Conservation (phyloP, 2,329 filamentous ascomycete genomes). For the Aspergillus spinulosporus region DNA sequence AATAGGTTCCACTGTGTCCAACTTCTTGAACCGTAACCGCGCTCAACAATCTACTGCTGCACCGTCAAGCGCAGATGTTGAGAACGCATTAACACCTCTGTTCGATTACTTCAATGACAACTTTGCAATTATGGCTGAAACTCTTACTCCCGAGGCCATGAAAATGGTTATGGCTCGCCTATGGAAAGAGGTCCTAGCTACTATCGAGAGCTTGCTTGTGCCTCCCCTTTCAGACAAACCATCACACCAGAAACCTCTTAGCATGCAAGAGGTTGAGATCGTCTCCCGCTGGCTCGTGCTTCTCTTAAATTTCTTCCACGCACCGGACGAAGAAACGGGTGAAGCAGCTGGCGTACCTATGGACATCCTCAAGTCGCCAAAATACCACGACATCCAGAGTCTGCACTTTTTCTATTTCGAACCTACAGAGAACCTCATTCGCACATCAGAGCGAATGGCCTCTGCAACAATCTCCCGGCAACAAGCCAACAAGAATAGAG, state of each 20-base stretch:
- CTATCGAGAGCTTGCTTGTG: conserved; percentile 85
- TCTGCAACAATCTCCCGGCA: conserved; percentile 78
- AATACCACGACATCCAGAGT: conserved; percentile 95
- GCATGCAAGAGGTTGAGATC: conserved; percentile 85
- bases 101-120: conserved; percentile 98
- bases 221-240: conserved; percentile 94
- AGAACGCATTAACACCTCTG: conserved; percentile 77
- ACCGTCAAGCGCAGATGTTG: conserved; percentile 70
- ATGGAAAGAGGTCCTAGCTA: conserved; percentile 97
- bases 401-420: conserved; percentile 99
- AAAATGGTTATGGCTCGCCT: conserved; percentile 95
- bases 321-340: conserved; percentile 77
- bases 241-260: conserved; percentile 78
- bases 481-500: conserved; percentile 65
- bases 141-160: conserved; percentile 93
- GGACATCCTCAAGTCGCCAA: conserved; percentile 91
- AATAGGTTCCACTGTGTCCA: conserved; percentile 71
- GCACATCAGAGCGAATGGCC: conserved; percentile 95
- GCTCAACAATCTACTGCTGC: conserved; percentile 53
- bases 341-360: conserved; percentile 85
- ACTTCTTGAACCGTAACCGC: conserved; percentile 59
- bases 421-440: conserved; percentile 82
- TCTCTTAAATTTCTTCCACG: conserved; percentile 93
- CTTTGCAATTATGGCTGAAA: conserved; percentile 98
- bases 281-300: conserved; percentile 93